Conservation (phyloP, 1,284 basidiomycete genomes). For the Cryptococcus floricola region DNA sequence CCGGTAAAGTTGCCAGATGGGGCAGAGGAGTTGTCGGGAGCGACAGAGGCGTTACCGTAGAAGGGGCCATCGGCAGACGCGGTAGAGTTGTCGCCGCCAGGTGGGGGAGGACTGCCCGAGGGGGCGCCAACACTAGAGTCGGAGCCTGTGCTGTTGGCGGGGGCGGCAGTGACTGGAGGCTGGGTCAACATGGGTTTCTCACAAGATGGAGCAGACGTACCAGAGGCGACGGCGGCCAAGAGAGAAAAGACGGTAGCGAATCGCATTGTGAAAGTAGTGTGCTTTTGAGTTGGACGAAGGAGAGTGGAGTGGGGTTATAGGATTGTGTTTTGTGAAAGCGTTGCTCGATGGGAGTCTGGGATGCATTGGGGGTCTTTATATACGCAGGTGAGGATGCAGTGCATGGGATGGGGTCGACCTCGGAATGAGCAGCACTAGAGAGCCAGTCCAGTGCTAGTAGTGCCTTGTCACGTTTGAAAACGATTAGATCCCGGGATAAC, state of each 20-base stretch:
- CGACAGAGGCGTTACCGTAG: neutral
- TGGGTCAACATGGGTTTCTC: neutral
- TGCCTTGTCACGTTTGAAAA: too few species aligned
- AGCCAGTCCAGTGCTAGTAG: too few species aligned
- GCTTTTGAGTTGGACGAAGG: neutral
- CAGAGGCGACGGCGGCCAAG: neutral
- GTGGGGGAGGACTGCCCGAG: neutral
- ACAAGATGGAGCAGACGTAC: neutral
- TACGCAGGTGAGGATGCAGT: neutral
- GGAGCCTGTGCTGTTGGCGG: neutral
- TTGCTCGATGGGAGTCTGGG: neutral
- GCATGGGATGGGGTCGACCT: neutral
- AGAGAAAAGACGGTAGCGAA: neutral
- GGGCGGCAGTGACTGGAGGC: neutral
- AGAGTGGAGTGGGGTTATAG: neutral
- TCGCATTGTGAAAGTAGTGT: neutral
- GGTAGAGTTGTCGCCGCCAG: neutral
- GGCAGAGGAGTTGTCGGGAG: neutral
- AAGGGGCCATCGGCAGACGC: neutral
- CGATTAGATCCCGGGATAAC: too few species aligned
- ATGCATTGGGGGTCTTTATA: too few species aligned
- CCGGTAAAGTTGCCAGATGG: neutral
- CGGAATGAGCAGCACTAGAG: neutral
- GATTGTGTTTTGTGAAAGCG: neutral
- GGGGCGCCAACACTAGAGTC: neutral